Conservation (phyloP, 1,284 basidiomycete species). For the Marasmius sp. region DNA sequence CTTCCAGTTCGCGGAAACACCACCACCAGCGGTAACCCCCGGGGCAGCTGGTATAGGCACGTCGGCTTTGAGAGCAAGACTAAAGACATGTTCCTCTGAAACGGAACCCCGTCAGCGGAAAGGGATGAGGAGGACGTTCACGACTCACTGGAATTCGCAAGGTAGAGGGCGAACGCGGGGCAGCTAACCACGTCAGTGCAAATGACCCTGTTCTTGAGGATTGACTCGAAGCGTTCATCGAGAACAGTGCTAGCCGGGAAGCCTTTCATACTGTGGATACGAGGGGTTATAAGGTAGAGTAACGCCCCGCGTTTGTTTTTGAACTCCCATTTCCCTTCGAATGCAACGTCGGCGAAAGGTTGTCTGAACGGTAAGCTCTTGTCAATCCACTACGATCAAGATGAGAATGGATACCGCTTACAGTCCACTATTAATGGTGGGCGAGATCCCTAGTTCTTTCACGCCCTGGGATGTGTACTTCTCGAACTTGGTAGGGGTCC, state of each 20-base stretch:
- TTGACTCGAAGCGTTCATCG: background rate
- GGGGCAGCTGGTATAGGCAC: background rate
- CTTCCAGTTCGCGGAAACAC: background rate
- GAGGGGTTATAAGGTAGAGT: background rate
- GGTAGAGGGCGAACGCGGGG: background rate
- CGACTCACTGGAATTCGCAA: background rate
- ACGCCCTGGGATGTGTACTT: constrained; percentile 2
- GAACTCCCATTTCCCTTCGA: constrained; percentile 1
- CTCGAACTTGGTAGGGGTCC: background rate
- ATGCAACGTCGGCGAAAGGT: background rate
- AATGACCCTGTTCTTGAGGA: background rate
- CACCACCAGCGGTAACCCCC: background rate
- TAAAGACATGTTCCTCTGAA: background rate
- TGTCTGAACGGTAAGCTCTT: background rate
- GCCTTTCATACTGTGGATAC: background rate
- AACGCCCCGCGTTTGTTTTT: background rate
- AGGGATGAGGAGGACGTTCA: background rate
- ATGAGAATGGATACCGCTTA: background rate
- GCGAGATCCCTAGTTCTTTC: background rate
- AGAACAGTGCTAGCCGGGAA: background rate
- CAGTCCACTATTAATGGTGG: background rate
- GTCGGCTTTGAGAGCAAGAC: background rate
- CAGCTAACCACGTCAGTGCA: constrained; percentile 5
- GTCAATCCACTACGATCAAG: background rate
- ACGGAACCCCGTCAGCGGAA: background rate